Base-by-base conservation (phyloP, 768 basidiomycete species). In the Lepiota brunneoincarnata region DNA sequence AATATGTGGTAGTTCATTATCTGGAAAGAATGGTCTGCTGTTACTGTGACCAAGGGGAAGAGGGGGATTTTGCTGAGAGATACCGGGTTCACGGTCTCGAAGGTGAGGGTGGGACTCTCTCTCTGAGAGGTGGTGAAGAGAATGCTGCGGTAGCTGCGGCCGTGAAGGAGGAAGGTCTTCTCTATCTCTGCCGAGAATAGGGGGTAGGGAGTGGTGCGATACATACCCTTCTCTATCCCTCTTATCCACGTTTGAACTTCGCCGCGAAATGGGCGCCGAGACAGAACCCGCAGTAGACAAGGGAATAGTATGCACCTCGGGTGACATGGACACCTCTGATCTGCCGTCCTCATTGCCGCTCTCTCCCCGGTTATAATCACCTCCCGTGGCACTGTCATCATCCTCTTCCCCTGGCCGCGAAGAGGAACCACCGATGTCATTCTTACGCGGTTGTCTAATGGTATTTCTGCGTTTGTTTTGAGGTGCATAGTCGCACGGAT, bases 401-500 rank as follows among this genome's bases (percentile, higher is more conserved):
- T 86, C 86, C 54, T 82, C 84, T 58, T 77, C 83, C 63, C 82
- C 81, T 21, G 49, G 54, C 60, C 81, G 53, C 36, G 57, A 55
- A 17, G 54, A 42, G 11, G 51, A 50, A 2, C 49, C 49, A 21
- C 35, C 6, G 17, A 45, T 15, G 17, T 52, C 51, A 37, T 28
- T 51, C 31, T 54, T 57, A 26, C 56, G 51, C 36, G 51, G 78
- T 62, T 80, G 76, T 57, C 77, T 72, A 44, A 75, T 64, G 28
- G 79, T 80, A 41, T 82, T 82, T 49, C 89, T 84, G 34, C 88
- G 84, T 67, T 88, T 91, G 69, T 82, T 83, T 60, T 81, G 84
- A 14, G 84, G 82, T 80, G 83, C 84, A 60, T 92, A 93, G 64
- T 91, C 90, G 68, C 91, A 93, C 14, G 82, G 70, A 61, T 91